Conservation (phyloP, 257 asterid species). For the Catharanthus roseus region DNA sequence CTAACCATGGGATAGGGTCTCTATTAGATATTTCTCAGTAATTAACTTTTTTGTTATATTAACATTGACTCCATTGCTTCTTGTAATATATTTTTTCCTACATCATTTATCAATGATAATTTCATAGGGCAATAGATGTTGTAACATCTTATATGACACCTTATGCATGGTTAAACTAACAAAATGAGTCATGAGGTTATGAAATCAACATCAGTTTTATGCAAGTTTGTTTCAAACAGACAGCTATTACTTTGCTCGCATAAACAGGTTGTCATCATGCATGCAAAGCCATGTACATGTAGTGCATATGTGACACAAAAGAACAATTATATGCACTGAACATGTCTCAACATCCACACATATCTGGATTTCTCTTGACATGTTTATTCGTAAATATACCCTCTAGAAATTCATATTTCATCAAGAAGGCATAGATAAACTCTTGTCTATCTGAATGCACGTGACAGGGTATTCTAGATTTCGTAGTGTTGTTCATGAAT, state of each 20-base stretch:
- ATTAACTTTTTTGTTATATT: neutral
- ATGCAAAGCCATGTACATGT: neutral
- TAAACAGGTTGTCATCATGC: neutral
- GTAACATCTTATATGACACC: neutral
- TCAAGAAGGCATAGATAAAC: neutral
- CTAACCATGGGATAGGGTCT: too few relatives aligned
- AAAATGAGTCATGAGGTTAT: neutral
- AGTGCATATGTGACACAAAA: neutral
- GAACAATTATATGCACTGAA: neutral
- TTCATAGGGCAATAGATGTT: neutral
- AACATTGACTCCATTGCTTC: neutral
- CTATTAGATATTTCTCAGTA: neutral
- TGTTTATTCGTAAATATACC: neutral
- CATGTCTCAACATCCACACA: neutral
- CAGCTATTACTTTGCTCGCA: neutral
- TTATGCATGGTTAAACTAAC: neutral
- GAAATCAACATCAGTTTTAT: too few relatives aligned
- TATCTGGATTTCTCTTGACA: neutral
- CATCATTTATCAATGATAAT: neutral
- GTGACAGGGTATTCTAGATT: neutral
- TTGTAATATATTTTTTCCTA: neutral
- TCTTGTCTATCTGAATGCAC: neutral
- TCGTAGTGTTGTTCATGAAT: neutral
- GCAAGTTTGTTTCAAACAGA: neutral
- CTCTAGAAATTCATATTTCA: neutral